Percentiles rank a stretch among this genome's conserved stretches.
Conservation (phyloP, 176 grass and related monocot genomes). For the Triticum timopheevii region DNA sequence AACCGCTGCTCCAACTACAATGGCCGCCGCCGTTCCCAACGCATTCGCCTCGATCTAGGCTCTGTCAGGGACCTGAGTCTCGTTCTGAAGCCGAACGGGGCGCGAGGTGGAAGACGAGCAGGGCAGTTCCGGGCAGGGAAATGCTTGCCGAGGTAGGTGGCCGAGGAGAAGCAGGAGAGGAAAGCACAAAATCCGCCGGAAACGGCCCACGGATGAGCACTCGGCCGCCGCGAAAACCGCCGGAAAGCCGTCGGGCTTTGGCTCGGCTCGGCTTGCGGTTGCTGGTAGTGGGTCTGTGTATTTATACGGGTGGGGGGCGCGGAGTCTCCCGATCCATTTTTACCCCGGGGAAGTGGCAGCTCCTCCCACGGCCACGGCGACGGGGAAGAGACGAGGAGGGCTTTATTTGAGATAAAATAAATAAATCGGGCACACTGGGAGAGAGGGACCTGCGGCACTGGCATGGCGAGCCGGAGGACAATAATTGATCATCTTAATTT, state of each 20-base stretch:
- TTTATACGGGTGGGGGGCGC: constrained; percentile 33
- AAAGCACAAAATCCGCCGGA: background rate
- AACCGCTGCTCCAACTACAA: background rate
- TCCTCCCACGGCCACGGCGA: too few species aligned
- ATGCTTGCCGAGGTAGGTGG: background rate
- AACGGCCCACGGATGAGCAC: constrained; percentile 5
- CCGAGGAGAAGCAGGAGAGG: background rate
- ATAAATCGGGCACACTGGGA: background rate
- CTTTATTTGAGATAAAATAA: constrained; percentile 21
- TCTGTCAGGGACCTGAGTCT: background rate
- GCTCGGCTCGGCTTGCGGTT: constrained; percentile 15
- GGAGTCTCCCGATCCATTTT: background rate
- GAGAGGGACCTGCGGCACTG: background rate
- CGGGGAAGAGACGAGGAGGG: background rate
- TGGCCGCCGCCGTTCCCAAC: constrained; percentile 23
- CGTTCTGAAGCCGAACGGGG: background rate
- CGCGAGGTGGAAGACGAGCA: background rate
- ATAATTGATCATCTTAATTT: constrained; percentile 19
- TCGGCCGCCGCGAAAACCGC: background rate
- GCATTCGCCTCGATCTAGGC: constrained; percentile 19
- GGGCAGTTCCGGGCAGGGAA: background rate
- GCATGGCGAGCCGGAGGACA: background rate
- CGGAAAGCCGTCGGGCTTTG: constrained; percentile 33
- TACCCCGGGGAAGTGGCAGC: background rate
- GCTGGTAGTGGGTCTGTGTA: constrained; percentile 22